phyloP scores from a whole-genome alignment of 2,329 filamentous ascomycete species.

The Beauveria australis region DNA sequence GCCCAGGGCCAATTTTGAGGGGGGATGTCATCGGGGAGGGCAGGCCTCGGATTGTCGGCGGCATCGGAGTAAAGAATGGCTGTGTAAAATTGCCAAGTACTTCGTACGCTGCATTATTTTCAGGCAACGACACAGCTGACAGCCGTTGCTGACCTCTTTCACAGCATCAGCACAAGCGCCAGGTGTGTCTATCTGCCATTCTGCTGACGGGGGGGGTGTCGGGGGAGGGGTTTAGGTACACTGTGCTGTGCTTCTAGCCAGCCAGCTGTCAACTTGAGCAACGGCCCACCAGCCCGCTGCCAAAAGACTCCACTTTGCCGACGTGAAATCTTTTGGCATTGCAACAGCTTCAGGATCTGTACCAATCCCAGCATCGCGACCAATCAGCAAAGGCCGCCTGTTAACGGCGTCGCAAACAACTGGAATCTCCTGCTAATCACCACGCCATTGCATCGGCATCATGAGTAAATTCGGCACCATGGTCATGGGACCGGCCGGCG shows the following conservation, averaged over 20 bases:
- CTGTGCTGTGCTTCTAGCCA: background rate
- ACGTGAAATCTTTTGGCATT: conserved; percentile 1
- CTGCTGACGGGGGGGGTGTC: background rate
- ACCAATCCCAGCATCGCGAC: background rate
- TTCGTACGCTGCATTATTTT: background rate
- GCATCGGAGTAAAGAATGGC: background rate
- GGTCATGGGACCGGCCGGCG: conserved; percentile 92
- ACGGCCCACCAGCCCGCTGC: background rate
- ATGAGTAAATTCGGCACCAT: conserved; percentile 95
- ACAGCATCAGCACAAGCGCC: background rate
- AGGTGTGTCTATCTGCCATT: background rate
- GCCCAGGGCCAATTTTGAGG: too few species aligned
- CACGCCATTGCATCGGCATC: conserved; percentile 17
- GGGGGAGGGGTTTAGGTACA: background rate
- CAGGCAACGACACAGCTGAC: background rate
- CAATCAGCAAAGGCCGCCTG: background rate
- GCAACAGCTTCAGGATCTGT: background rate
- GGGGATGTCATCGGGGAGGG: background rate
- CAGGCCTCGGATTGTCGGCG: conserved; percentile 2
- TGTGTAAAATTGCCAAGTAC: background rate
- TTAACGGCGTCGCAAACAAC: background rate
- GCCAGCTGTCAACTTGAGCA: background rate
- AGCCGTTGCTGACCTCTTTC: background rate
- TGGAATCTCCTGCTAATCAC: background rate
- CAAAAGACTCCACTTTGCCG: background rate